Base-by-base conservation (phyloP, 148 eudicot species). In the Rhododendron henanense region DNA sequence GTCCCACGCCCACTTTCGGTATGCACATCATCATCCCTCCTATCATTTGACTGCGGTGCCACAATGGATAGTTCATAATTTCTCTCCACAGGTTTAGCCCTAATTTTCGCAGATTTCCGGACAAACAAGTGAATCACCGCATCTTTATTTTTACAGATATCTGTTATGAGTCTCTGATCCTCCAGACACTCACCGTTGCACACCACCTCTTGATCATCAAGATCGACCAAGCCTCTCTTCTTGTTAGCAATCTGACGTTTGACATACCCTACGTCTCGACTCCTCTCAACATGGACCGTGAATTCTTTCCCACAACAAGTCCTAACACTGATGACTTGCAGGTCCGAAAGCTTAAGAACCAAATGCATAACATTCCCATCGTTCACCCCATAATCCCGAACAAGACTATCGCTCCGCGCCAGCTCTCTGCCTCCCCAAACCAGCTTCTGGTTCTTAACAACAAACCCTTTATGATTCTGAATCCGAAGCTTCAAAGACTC, bases 61-160 rank as follows among this genome's bases (percentile, higher is more conserved):
- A 89, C 93, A 78, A 96, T 86, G 35, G 94, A 93, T 91, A 95
- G 79, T 89, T 95, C 98, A 85, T 90, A 90, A 83, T 90, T 88
- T 88, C 91, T 95, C 10, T 89, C 94, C 16, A 93, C 92, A 13
- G 95, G 98, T 76, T 78, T 89, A 78, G 95, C 87, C 85, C 97
- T 92, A 50, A 95, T 88, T 85, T 95, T 95, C n/a, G 94, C 92
- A 9, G 96, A 81, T 83, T 91, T 95, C 82, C 91, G 83, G 69
- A 95, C 97, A 88, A 94, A 77, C 94, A 97, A 92, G 88, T 92
- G 98, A 85, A 97, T 91, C 87, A 94, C 98, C 15, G 94, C 95
- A 90, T 93, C 95, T 69, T 89, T 87, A 13, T 88, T 86, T 11
- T 89, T 94, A 61, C 90, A 93, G 44, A 96, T 90, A 85, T 96